Evolutionary conservation across 2,329 filamentous ascomycete genomes (phyloP), one percentile per base, ranked within the genome.

Genomic region (Aspergillus novoparasiticus): DNA sequence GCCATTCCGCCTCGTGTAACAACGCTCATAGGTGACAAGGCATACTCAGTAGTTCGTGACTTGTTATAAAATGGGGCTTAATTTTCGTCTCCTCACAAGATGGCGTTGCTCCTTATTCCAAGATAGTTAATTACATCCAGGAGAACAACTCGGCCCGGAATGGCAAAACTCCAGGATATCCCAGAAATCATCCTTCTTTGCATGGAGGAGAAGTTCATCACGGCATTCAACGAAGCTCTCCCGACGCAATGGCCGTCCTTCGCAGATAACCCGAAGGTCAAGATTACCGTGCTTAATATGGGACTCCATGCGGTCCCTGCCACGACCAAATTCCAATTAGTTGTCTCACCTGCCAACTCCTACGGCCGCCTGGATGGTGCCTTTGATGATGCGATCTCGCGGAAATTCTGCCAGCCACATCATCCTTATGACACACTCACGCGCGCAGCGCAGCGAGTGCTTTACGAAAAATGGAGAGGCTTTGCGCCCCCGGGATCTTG

Each of bases 261-360:
- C 12, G 67, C 71, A 1, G 59, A 76, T 11, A 60, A 66, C 10
- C 67, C 80, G 59, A 75, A 77, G 6, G 66, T 82, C 30, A 80
- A 81, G 26, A 66, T 76, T 36, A 72, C 67, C n/a, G 62, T 66
- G 21, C 61, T 76, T 67, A 69, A 81, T 63, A 75, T 70, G 50
- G 71, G 73, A 8, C 77, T 86, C 6, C 72, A 76, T 11, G 68
- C 72, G 2, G 68, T 86, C 3, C 73, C 80, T 0, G 12, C 68
- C 0, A 57, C 63, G 0, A 70, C 78, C 10, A 73, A 73, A 34
- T 85, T 84, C 68, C 80, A 85, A 68, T 74, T 81, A 14, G 73
- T 86, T 48, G 83, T 86, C 26, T 86, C 84, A 1, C 84, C 84
- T 0, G 83, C 84, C 48, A 86, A 86, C 67, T 85, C 83, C 1